Base-by-base conservation (phyloP, 371 early-diverging fungal species). In the Apophysomyces trapeziformis region DNA sequence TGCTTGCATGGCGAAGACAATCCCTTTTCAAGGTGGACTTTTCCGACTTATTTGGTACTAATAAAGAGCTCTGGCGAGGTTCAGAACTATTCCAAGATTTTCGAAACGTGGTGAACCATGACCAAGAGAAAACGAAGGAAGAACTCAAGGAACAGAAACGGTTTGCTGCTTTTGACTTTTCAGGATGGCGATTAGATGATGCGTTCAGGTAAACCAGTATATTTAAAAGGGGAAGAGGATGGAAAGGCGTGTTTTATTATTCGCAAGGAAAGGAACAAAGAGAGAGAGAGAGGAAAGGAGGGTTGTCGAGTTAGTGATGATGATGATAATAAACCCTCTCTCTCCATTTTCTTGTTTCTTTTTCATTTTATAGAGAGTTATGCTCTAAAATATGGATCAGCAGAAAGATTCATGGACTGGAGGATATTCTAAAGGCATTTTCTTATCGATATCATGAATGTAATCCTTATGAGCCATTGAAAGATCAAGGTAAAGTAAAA, bases 131-230 rank as follows among this genome's bases (percentile, higher is more conserved):
- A 18, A 32, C 16, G 11, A 21, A 45, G 60, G 37, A 60, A 13
- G n/a, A 60, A 44, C 26, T 36, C 43, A 44, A 36, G 45, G 44
- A 7, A 18, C 44, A 58, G 8, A 50, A 63, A 8, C 41, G 32
- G 13, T 35, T 45, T 65, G 32, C 45, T 36, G 45, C 11, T 47
- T 11, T 59, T 43, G 65, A 46, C 38, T 65, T 45, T 59, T 46
- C 59, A 32, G 21, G 18, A 16, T 36, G 21, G 61, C 79, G 83
- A 18, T 75, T 94, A 21, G 94, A 94, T 64, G 78, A 82, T 61
- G 89, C 90, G 13, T 89, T 94, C 60, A 80, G 94, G 70, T 70
- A 68, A 45, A 61, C 21, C 32, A 26, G 32, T 26, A 26, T 26
- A n/a, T 26, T 26, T 2, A 1, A 26, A 26, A 26, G 3, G 32